A percentile compares a stretch with the other conserved stretches of the same genome.
phyloP scores from a whole-genome alignment of 164 flowering plant species.

The Warburgia ugandensis region DNA sequence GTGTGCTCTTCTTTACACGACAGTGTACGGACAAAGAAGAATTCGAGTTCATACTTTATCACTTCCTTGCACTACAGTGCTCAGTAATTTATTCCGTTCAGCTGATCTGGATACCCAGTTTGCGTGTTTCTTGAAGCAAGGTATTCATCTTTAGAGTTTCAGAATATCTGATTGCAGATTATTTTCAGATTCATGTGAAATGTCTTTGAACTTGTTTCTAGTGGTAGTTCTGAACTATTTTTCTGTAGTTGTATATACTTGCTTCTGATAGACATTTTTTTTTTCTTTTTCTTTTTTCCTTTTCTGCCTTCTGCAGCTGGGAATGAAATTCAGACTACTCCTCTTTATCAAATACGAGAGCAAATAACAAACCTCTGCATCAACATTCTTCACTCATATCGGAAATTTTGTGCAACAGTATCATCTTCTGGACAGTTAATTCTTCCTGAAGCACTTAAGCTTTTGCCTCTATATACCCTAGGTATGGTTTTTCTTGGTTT shows the following conservation, averaged over 20 bases:
- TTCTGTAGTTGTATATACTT: too few species aligned
- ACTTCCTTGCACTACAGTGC: constrained; percentile 72
- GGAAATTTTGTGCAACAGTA: constrained; percentile 93
- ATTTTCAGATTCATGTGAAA: too few species aligned
- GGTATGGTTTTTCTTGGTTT: constrained; percentile 35
- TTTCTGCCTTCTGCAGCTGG: constrained; percentile 43
- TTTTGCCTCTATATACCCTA: constrained; percentile 79
- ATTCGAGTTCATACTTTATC: constrained; percentile 88
- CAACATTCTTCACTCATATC: constrained; percentile 69
- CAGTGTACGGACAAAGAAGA: constrained; percentile 93
- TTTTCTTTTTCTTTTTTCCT: neutral
- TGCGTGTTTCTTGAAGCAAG: constrained; percentile 81
- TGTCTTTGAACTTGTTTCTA: too few species aligned
- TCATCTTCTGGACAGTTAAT: constrained; percentile 95
- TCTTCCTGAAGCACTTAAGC: constrained; percentile 95
- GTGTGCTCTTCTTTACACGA: constrained; percentile 99
- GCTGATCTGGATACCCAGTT: constrained; percentile 98
- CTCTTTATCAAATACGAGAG: constrained; percentile 67
- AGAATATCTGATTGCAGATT: too few species aligned
- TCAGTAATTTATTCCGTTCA: constrained; percentile 80
- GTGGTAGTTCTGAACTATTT: too few species aligned
- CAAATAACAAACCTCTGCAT: constrained; percentile 65
- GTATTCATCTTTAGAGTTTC: constrained; percentile 23
- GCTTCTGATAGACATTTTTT: neutral
- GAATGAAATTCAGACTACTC: constrained; percentile 55